phyloP scores from a whole-genome alignment of 306 rosid genomes.

The Sechiopsis laciniata region DNA sequence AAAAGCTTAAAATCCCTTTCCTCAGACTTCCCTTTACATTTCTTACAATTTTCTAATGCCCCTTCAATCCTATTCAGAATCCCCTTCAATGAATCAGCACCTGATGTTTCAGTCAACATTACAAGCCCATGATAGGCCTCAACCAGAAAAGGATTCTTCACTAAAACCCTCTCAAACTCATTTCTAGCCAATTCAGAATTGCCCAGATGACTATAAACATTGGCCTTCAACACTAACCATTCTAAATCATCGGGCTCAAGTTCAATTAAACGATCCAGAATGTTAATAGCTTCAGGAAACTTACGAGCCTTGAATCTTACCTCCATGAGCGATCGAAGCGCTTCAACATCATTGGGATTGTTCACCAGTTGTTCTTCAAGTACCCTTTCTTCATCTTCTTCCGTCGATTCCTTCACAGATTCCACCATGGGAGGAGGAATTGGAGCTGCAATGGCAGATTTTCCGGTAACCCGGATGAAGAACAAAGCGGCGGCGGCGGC shows the following conservation, averaged over 20 bases:
- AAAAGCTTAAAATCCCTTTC: constrained; percentile 81
- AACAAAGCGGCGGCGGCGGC: constrained; percentile 47
- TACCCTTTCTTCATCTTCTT: constrained; percentile 36
- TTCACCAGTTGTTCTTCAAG: constrained; percentile 40
- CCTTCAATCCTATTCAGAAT: constrained; percentile 47
- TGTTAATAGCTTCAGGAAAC: constrained; percentile 48
- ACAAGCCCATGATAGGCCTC: constrained; percentile 80
- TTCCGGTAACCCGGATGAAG: constrained; percentile 40
- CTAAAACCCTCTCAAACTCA: constrained; percentile 48
- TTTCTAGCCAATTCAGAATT: constrained; percentile 40
- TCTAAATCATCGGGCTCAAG: constrained; percentile 64
- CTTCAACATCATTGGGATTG: constrained; percentile 42
- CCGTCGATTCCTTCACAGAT: constrained; percentile 25
- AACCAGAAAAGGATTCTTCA: constrained; percentile 46
- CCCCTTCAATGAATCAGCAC: constrained; percentile 26
- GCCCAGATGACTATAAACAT: constrained; percentile 40
- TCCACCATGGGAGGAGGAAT: constrained; percentile 28
- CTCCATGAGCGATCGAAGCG: constrained; percentile 54
- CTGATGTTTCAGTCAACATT: constrained; percentile 40
- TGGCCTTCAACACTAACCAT: constrained; percentile 65
- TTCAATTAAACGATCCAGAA: constrained; percentile 45
- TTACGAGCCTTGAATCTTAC: constrained; percentile 36
- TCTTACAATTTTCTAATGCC: constrained; percentile 43
- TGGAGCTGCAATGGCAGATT: constrained; percentile 44
- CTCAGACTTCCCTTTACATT: constrained; percentile 39